These are phyloP conservation scores for Lachancea sp. DNA, from an alignment of 805 yeast genomes.

Conservation along the genomic window DNA sequence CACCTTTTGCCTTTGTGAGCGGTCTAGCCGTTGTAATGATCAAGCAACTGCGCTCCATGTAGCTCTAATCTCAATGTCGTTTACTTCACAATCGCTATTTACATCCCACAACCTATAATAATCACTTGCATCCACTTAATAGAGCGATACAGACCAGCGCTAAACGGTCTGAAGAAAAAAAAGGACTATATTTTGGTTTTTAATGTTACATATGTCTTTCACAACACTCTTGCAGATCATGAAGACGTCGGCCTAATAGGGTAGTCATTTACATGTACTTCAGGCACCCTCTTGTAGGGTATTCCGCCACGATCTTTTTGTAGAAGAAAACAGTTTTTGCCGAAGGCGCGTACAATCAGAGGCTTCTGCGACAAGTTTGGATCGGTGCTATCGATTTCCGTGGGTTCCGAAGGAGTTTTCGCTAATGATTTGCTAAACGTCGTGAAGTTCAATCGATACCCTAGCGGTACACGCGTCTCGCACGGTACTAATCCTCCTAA, in stretches of 20 bases:
- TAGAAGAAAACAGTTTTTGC: slow-evolving; percentile 27
- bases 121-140: too few species aligned
- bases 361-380: slow-evolving; percentile 16
- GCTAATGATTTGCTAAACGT: slow-evolving; percentile 24
- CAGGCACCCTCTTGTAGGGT: slow-evolving; percentile 32
- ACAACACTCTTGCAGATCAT: background rate
- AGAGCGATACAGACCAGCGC: too few species aligned
- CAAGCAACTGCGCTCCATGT: slow-evolving; percentile 14
- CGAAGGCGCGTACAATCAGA: slow-evolving; percentile 30
- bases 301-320: slow-evolving; percentile 33
- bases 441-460: slow-evolving; percentile 23
- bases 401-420: slow-evolving; percentile 26
- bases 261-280: slow-evolving; percentile 25
- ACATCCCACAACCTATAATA: too few species aligned
- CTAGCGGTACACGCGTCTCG: slow-evolving; percentile 19
- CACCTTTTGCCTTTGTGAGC: slow-evolving; percentile 36
- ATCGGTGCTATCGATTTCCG: slow-evolving; percentile 14
- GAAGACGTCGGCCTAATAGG: slow-evolving; percentile 13
- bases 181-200: too few species aligned
- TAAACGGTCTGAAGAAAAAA: too few species aligned
- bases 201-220: slow-evolving; percentile 5
- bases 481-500: slow-evolving; percentile 28
- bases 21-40: slow-evolving; percentile 26
- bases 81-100: background rate
- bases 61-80: background rate